phyloP scores from a whole-genome alignment of 805 yeast genomes.

The Spathaspora girioi region DNA sequence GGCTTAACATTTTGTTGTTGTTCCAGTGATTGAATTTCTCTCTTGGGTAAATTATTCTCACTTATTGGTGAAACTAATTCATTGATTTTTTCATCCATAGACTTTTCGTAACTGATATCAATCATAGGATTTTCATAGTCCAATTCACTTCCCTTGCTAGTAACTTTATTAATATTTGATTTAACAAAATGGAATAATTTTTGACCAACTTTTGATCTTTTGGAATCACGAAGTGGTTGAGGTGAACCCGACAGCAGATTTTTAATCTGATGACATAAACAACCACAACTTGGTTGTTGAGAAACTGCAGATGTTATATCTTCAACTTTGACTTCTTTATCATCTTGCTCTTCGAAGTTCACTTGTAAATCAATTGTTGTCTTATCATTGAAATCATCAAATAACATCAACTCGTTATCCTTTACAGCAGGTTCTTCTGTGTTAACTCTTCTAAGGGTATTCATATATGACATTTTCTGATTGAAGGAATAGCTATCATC shows the following conservation, averaged over 20 bases:
- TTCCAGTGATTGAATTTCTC: not conserved
- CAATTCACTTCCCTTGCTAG: conserved; percentile 4
- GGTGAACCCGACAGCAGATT: not conserved
- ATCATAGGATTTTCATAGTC: not conserved
- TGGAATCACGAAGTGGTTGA: not conserved
- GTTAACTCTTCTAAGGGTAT: not conserved
- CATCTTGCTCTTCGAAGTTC: not conserved
- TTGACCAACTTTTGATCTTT: not conserved
- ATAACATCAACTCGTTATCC: not conserved
- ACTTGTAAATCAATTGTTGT: not conserved
- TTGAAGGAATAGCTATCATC: not conserved
- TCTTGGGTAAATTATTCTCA: not conserved
- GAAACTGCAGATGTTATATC: not conserved
- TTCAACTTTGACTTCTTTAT: not conserved
- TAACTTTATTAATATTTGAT: conserved; percentile 2
- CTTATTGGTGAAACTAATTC: not conserved
- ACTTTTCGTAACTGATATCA: not conserved
- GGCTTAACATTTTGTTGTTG: not conserved
- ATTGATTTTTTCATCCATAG: not conserved
- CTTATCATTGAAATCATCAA: not conserved
- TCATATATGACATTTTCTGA: not conserved
- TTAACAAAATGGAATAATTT: conserved; percentile 5
- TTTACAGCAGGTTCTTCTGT: not conserved
- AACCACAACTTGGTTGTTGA: not conserved
- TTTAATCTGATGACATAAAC: conserved; percentile 1